Base-by-base conservation (phyloP, 2,329 filamentous ascomycete genomes). In the Colletotrichum sp. region DNA sequence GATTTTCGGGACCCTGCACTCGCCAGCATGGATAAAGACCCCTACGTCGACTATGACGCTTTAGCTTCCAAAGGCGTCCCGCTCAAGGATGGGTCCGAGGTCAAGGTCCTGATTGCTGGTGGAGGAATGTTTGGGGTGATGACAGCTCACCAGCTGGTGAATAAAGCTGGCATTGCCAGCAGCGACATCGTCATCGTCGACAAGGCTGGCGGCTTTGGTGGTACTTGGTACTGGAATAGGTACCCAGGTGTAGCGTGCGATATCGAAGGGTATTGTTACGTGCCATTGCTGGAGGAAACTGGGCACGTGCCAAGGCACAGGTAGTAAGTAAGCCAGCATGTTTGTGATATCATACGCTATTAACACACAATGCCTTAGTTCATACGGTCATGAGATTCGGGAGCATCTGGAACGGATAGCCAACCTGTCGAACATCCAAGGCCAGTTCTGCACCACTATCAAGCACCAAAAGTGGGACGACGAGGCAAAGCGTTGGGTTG, bases 221-320 rank as follows among this genome's bases (percentile, higher is more conserved):
- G 88, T 8, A 89, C 87, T 0, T 90, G 88, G 88, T 88, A 87
- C 74, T 89, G 88, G 86, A 89, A 89, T 71, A 81, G 87, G 0
- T 90, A 88, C 71, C 88, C 88, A 1, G 88, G 87, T 0, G 78
- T 88, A 13, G 84, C 85, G 77, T 93, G 91, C 79, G 91, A 93
- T 79, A 83, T 92, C 4, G 91, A 93, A 59, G 36, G 89, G 4
- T 77, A 76, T 28, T 16, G 57, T 4, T 77, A 76, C 52, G 15
- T 77, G 8, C 76, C 72, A 7, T 59, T 77, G 8, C 65, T 72
- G 15, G 72, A 72, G 21, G 72, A 77, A n/a, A 77, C 73, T 8
- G 68, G 73, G 5, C 65, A 77, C 39, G 15, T 76, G 18, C 72
- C 76, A 6, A 60, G 26, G 24, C 49, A 57, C 15, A 85, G 82